phyloP scores from a whole-genome alignment of 768 basidiomycete genomes.

The Suillus sp. region DNA sequence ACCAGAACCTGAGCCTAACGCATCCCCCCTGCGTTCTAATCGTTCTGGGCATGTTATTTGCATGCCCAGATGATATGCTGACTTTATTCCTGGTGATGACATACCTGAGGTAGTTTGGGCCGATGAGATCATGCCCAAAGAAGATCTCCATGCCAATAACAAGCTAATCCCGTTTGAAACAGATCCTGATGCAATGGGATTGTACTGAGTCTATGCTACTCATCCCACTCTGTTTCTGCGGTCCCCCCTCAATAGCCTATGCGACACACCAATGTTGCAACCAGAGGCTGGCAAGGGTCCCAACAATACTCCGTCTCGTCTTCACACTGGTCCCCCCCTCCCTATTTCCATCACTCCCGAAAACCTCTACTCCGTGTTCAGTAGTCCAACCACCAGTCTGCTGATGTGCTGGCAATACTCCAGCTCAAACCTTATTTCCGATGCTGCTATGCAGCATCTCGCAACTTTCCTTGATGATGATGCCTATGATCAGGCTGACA shows the following conservation, averaged over 20 bases:
- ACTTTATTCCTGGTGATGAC: constrained; percentile 8
- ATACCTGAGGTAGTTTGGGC: not conserved
- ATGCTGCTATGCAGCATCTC: constrained; percentile 21
- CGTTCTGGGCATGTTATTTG: constrained; percentile 1
- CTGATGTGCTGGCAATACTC: not conserved
- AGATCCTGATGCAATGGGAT: not conserved
- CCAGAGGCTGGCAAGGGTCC: not conserved
- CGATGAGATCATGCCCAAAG: not conserved
- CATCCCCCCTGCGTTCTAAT: not conserved
- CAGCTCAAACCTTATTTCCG: not conserved
- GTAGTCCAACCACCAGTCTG: not conserved
- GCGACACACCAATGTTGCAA: not conserved
- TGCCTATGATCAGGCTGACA: constrained; percentile 25
- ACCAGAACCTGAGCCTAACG: not conserved
- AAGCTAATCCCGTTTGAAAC: not conserved
- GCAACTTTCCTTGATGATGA: constrained; percentile 23
- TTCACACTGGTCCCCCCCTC: not conserved
- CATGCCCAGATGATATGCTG: constrained; percentile 2
- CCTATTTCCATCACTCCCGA: not conserved
- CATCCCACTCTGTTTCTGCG: not conserved
- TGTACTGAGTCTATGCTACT: not conserved
- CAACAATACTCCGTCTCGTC: not conserved
- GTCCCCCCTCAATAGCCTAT: not conserved
- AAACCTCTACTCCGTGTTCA: not conserved
- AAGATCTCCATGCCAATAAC: not conserved